These are phyloP conservation scores for Melocanna baccifera DNA, from an alignment of 176 grass and related monocot genomes.

Conservation along the genomic window DNA sequence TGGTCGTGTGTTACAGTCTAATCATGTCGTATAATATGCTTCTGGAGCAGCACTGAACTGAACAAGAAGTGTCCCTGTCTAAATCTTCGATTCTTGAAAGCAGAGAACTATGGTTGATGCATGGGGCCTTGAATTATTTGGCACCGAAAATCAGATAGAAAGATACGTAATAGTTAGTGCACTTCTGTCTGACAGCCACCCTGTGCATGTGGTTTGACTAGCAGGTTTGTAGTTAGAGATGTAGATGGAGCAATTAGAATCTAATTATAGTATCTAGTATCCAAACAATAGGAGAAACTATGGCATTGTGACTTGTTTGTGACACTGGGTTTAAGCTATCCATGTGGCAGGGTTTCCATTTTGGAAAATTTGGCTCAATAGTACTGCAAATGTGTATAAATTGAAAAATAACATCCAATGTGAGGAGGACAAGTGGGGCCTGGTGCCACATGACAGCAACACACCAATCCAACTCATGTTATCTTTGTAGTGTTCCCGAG, in stretches of 20 bases:
- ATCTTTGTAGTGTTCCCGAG: no score
- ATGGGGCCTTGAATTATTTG: background rate
- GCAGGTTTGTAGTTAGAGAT: background rate
- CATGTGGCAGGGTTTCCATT: no score
- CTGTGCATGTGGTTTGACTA: background rate
- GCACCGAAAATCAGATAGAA: background rate
- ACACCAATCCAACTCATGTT: no score
- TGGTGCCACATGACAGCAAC: no score
- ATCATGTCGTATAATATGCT: conserved; percentile 1
- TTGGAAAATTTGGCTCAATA: no score
- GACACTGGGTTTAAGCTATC: background rate
- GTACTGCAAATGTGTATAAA: no score
- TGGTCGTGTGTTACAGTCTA: background rate
- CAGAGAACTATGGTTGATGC: background rate
- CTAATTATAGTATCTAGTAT: background rate
- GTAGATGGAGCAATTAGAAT: background rate
- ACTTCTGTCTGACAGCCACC: background rate
- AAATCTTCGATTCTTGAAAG: background rate
- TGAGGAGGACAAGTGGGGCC: no score
- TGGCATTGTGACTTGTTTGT: background rate
- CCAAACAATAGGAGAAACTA: background rate
- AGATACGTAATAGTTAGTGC: background rate
- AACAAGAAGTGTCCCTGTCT: background rate
- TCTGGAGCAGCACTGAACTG: conserved; percentile 4
- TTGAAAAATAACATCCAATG: no score